Evolutionary conservation across 805 yeast species (phyloP).

Genomic region (Candida golubevii): DNA sequence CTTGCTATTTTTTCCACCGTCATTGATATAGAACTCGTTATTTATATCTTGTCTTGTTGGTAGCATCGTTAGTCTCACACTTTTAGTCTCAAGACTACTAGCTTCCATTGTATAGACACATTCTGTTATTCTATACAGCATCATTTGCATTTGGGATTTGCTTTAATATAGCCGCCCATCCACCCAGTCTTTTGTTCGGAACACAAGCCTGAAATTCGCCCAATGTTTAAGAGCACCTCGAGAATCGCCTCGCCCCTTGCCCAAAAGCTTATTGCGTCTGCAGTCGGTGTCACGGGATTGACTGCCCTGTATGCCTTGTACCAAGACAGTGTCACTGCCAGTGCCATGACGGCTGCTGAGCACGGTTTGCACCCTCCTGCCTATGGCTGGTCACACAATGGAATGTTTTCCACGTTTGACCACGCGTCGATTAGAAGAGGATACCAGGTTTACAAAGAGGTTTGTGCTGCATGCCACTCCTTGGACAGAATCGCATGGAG

Average conservation of each 20-base stretch:
- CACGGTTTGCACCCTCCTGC: conserved; percentile 97
- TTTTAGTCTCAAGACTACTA: no score
- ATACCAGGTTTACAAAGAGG: conserved; percentile 97
- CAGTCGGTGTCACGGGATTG: conserved; percentile 71
- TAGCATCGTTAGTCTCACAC: no score
- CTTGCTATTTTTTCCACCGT: no score
- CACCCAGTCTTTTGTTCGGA: background rate
- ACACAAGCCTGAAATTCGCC: background rate
- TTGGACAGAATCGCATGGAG: conserved; percentile 98
- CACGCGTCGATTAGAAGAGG: conserved; percentile 98
- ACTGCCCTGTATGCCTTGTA: conserved; percentile 78
- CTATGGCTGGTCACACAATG: conserved; percentile 90
- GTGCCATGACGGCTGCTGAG: conserved; percentile 98
- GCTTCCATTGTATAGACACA: conserved; percentile 1
- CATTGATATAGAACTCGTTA: no score
- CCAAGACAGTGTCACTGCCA: conserved; percentile 81
- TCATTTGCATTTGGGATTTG: conserved; percentile 4
- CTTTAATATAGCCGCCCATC: background rate
- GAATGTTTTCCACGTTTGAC: conserved; percentile 87
- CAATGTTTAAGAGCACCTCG: conserved; percentile 16
- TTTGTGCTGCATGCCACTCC: conserved; percentile 98
- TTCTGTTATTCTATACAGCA: conserved; percentile 1
- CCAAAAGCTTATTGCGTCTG: conserved; percentile 55
- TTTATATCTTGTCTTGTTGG: no score
- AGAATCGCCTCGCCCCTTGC: conserved; percentile 20